A percentile compares a stretch with the other conserved stretches of the same genome.
Conservation (phyloP, 768 basidiomycete genomes). For the Leucocoprinus leucothites region DNA sequence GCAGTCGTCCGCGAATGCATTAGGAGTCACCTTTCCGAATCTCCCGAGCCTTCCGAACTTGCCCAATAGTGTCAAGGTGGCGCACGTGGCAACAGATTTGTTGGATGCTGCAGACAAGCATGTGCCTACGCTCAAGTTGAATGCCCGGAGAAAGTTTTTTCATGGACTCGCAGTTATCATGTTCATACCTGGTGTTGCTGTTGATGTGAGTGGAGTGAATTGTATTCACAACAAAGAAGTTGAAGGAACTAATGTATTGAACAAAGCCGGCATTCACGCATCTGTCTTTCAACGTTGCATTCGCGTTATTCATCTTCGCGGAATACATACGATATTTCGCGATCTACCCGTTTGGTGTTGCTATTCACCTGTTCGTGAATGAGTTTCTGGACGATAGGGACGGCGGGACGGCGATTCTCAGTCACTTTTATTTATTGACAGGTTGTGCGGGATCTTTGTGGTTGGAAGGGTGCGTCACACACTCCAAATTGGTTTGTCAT, state of each 20-base stretch:
- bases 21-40: slow-evolving; percentile 46
- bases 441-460: slow-evolving; percentile 94
- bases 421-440: slow-evolving; percentile 95
- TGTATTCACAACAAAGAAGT: not conserved
- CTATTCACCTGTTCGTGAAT: slow-evolving; percentile 93
- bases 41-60: slow-evolving; percentile 48
- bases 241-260: slow-evolving; percentile 4
- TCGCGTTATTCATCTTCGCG: slow-evolving; percentile 91
- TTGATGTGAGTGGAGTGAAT: slow-evolving; percentile 69
- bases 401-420: slow-evolving; percentile 91
- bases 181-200: slow-evolving; percentile 91
- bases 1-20: slow-evolving; percentile 20
- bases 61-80: slow-evolving; percentile 38
- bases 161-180: slow-evolving; percentile 94
- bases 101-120: slow-evolving; percentile 87
- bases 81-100: slow-evolving; percentile 61
- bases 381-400: slow-evolving; percentile 97
- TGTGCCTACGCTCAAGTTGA: slow-evolving; percentile 85
- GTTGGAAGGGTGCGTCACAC: slow-evolving; percentile 80
- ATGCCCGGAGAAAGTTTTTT: slow-evolving; percentile 94
- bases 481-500: slow-evolving; percentile 8
- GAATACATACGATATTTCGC: slow-evolving; percentile 99
- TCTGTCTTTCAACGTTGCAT: slow-evolving; percentile 90
- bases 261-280: slow-evolving; percentile 95
- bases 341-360: slow-evolving; percentile 91